A percentile compares a stretch with the other conserved stretches of the same genome.
phyloP scores from a whole-genome alignment of 2,329 filamentous ascomycete species.

The Remersonia thermophila region DNA sequence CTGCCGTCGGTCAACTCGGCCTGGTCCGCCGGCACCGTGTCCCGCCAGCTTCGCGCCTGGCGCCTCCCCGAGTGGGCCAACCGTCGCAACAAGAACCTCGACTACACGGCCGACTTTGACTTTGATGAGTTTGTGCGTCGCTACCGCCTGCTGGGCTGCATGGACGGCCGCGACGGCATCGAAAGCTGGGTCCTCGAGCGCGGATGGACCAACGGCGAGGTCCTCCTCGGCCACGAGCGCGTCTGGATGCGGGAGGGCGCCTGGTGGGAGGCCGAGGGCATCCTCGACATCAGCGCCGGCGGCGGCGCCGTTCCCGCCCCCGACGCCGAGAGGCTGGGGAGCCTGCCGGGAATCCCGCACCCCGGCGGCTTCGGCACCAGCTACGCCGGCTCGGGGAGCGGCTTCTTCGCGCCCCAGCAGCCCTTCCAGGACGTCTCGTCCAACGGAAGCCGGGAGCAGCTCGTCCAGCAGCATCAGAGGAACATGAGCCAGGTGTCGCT shows the following conservation, averaged over 20 bases:
- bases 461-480: conserved; percentile 45
- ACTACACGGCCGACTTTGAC: conserved; percentile 96
- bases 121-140: conserved; percentile 79
- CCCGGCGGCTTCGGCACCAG: conserved; percentile 55
- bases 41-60: conserved; percentile 86
- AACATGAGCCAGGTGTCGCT: conserved; percentile 43
- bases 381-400: conserved; percentile 54
- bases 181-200: conserved; percentile 90
- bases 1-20: conserved; percentile 61
- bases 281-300: conserved; percentile 76
- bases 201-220: conserved; percentile 96
- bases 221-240: conserved; percentile 78
- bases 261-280: conserved; percentile 96
- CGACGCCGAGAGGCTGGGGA: conserved; percentile 27
- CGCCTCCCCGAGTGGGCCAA: conserved; percentile 94
- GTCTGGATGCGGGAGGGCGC: conserved; percentile 90
- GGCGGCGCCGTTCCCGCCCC: too few species aligned
- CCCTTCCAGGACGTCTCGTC: conserved; percentile 47
- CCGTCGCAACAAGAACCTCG: conserved; percentile 74
- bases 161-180: conserved; percentile 81
- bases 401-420: conserved; percentile 57
- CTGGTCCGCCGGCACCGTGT: conserved; percentile 90
- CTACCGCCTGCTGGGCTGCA: conserved; percentile 73
- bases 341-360: conserved; percentile 24
- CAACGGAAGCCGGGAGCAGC: conserved; percentile 60